Percentiles rank a stretch among this genome's conserved stretches.
These are phyloP conservation scores for Podochytrium sp. DNA, from an alignment of 192 early-diverging fungal species.

Conservation along the genomic window DNA sequence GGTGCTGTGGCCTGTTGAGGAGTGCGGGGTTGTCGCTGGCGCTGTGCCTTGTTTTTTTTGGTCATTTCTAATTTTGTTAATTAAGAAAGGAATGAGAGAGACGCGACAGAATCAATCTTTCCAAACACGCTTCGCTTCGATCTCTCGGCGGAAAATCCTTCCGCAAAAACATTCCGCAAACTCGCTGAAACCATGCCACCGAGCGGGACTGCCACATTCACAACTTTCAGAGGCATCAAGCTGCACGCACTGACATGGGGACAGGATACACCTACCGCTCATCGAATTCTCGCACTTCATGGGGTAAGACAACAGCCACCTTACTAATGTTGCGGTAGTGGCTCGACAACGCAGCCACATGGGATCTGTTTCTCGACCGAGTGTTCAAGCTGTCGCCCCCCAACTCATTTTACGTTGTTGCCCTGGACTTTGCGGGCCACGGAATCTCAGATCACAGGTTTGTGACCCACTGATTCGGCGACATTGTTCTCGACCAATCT, in stretches of 20 bases:
- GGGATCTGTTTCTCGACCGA: constrained; percentile 13
- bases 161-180: too few species aligned
- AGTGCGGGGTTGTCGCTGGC: too few species aligned
- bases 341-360: constrained; percentile 40
- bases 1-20: too few species aligned
- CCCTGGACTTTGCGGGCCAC: constrained; percentile 40
- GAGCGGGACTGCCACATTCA: too few species aligned
- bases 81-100: too few species aligned
- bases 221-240: constrained; percentile 2
- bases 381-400: background rate
- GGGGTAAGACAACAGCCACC: constrained; percentile 23
- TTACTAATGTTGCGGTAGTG: background rate
- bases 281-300: constrained; percentile 31
- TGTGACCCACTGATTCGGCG: background rate
- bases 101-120: too few species aligned
- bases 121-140: too few species aligned
- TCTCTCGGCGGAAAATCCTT: too few species aligned
- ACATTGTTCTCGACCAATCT: background rate
- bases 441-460: constrained; percentile 33
- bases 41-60: too few species aligned
- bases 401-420: constrained; percentile 21
- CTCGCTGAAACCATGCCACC: too few species aligned
- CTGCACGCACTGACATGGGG: constrained; percentile 6
- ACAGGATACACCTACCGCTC: background rate
- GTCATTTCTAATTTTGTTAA: too few species aligned